These are phyloP conservation scores for Domatiomyces catenatus DNA, from an alignment of 2,329 filamentous ascomycete genomes.

Conservation along the genomic window DNA sequence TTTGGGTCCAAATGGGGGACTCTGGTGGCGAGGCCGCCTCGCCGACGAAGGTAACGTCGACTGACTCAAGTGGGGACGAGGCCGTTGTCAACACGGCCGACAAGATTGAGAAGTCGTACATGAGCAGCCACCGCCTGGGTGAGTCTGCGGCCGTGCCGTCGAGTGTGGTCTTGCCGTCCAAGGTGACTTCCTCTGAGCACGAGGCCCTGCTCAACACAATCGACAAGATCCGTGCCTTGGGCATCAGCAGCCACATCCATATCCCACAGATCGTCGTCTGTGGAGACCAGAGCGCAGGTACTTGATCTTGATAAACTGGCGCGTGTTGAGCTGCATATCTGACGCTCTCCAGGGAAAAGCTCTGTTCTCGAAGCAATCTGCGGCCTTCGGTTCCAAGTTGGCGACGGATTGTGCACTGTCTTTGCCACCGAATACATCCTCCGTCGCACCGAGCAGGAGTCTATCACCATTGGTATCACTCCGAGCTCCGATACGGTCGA, in stretches of 20 bases:
- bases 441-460: constrained; percentile 24
- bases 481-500: constrained; percentile 17
- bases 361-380: constrained; percentile 51
- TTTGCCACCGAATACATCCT: constrained; percentile 48
- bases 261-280: constrained; percentile 44
- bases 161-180: not conserved
- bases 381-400: constrained; percentile 42
- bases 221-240: constrained; percentile 36
- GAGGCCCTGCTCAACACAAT: constrained; percentile 37
- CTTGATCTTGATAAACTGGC: not conserved
- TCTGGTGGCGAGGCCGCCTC: not conserved
- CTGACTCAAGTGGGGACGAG: not conserved
- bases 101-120: no score
- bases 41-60: not conserved
- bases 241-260: constrained; percentile 33
- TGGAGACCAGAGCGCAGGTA: constrained; percentile 37
- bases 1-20: not conserved
- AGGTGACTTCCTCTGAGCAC: constrained; percentile 15
- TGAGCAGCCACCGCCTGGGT: no score
- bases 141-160: not conserved
- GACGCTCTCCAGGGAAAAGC: constrained; percentile 33
- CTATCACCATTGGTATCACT: constrained; percentile 32
- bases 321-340: not conserved
- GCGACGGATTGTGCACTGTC: constrained; percentile 42
- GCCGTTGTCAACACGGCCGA: no score